A percentile compares a stretch with the other conserved stretches of the same genome.
Conservation (phyloP, 768 basidiomycete genomes). For the Tubosaeta sp. region DNA sequence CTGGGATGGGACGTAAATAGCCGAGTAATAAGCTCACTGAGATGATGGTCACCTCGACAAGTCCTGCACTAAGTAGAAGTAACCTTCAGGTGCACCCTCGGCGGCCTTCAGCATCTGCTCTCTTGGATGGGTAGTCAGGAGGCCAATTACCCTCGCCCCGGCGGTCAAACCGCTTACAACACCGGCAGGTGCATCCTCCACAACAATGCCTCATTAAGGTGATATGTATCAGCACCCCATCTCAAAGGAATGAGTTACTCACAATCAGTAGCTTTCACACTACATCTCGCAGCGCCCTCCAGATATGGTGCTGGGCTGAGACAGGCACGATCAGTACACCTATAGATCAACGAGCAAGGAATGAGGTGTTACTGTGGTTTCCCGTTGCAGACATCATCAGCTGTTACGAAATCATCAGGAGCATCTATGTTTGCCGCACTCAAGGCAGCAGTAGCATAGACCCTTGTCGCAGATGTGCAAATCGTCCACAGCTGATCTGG, state of each 20-base stretch:
- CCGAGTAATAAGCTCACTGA: neutral
- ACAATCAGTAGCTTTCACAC: slow-evolving; percentile 45
- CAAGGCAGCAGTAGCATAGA: slow-evolving; percentile 73
- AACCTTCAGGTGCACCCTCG: slow-evolving; percentile 37
- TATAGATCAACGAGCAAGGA: neutral
- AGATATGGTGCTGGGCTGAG: slow-evolving; percentile 85
- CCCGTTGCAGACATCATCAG: slow-evolving; percentile 79
- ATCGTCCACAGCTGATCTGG: slow-evolving; percentile 79
- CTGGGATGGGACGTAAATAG: slow-evolving; percentile 10
- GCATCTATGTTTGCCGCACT: slow-evolving; percentile 58
- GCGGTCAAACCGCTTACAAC: slow-evolving; percentile 75
- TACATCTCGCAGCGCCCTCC: slow-evolving; percentile 70
- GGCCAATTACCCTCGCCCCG: slow-evolving; percentile 78
- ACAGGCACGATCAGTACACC: neutral
- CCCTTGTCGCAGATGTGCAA: slow-evolving; percentile 79
- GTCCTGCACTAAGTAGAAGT: slow-evolving; percentile 61
- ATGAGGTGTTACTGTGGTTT: slow-evolving; percentile 61
- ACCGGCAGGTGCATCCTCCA: slow-evolving; percentile 91
- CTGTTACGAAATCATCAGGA: slow-evolving; percentile 72
- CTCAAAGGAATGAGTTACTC: slow-evolving; percentile 4
- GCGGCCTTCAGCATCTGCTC: slow-evolving; percentile 60
- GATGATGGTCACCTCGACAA: slow-evolving; percentile 53
- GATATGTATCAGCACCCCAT: slow-evolving; percentile 5
- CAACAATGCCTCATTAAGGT: slow-evolving; percentile 64
- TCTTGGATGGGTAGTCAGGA: slow-evolving; percentile 76